A percentile compares a stretch with the other conserved stretches of the same genome.
phyloP scores from a whole-genome alignment of 116 monocot genomes.

The Zostera marina region DNA sequence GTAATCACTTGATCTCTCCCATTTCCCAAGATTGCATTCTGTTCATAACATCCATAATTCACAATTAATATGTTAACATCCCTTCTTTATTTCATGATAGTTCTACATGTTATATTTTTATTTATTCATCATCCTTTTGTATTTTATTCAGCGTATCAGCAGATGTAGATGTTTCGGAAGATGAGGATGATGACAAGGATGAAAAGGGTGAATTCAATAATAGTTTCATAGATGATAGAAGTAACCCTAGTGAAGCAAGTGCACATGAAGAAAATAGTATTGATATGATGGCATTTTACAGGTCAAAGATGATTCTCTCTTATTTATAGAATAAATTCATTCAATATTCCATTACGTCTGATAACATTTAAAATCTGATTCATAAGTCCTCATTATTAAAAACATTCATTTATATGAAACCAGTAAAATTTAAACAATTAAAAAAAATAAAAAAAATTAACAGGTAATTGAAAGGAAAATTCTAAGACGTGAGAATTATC shows the following conservation, averaged over 20 bases:
- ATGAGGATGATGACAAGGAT: conserved; percentile 44
- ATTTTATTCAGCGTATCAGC: conserved; percentile 54
- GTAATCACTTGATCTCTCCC: no score
- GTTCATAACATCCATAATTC: background rate
- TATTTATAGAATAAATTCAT: background rate
- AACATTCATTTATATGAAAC: no score
- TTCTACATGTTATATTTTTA: background rate
- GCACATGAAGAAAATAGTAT: conserved; percentile 30
- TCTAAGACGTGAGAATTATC: no score
- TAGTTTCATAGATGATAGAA: conserved; percentile 84
- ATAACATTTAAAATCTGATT: background rate
- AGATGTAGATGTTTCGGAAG: conserved; percentile 60
- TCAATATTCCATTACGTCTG: background rate
- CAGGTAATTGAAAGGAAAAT: no score
- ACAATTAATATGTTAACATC: background rate
- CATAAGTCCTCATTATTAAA: background rate
- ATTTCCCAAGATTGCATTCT: no score
- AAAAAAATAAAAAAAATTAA: no score
- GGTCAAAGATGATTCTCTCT: conserved; percentile 21
- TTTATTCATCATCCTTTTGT: background rate
- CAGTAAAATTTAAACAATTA: no score
- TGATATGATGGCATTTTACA: conserved; percentile 93
- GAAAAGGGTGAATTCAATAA: conserved; percentile 47
- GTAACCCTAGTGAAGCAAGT: conserved; percentile 29
- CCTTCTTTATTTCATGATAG: background rate